Percentiles rank a stretch among this genome's conserved stretches.
Conservation (phyloP, 164 flowering plant genomes). For the Umbilicus rupestris region DNA sequence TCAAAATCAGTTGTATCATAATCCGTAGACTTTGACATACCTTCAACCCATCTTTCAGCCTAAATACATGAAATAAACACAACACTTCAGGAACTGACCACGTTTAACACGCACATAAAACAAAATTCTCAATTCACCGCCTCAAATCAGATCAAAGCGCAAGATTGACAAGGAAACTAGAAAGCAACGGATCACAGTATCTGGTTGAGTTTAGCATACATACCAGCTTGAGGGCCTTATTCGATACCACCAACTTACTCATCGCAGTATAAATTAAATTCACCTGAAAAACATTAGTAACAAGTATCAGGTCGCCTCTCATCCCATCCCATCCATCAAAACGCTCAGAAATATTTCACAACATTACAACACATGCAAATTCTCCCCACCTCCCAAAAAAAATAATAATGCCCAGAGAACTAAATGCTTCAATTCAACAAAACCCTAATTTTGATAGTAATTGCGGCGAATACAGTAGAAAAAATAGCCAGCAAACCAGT, state of each 20-base stretch:
- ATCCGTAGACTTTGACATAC: background rate
- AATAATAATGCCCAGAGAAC: background rate
- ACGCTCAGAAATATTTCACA: background rate
- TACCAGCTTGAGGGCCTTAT: conserved; percentile 7
- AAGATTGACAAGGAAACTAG: background rate
- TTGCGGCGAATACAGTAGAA: background rate
- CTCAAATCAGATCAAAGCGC: background rate
- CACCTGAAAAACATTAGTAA: background rate
- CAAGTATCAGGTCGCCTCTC: background rate
- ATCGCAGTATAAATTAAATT: background rate
- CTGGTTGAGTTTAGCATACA: background rate
- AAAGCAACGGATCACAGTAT: too few relatives aligned
- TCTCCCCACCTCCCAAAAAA: background rate
- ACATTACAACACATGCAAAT: background rate
- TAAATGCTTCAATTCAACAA: background rate
- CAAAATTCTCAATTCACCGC: background rate
- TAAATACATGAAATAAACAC: background rate
- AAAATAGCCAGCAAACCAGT: background rate
- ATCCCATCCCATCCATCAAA: background rate
- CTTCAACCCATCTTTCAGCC: conserved; percentile 5
- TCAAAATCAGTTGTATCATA: conserved; percentile 3
- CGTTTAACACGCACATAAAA: background rate
- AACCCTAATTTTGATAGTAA: background rate
- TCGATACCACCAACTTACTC: background rate
- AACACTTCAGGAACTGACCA: background rate